Base-by-base conservation (phyloP, 1,139 yeast genomes). In the Nematodospora anomalae region DNA sequence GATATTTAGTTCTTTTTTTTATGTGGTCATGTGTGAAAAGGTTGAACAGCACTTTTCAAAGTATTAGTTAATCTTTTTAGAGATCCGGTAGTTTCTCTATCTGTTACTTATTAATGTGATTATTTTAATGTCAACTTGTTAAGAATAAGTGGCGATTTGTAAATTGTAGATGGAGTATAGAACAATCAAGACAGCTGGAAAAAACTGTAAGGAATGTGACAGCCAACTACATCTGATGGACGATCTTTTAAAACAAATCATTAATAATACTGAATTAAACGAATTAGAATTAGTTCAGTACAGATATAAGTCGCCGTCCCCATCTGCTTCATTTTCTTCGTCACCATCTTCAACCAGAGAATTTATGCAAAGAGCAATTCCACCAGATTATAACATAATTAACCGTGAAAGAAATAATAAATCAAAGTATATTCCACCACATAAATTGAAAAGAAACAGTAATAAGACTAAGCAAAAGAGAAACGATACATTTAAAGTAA, bases 351-450 rank as follows among this genome's bases (percentile, higher is more conserved):
- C 21, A 18, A 18, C 21, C 8, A 18, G 8, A 18, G 21, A 18
- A 18, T 18, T 18, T 18, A 18, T 18, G 21, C 21, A 18, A 18
- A 18, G 21, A 12, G 26, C 16, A 12, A n/a, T 4, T 28, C 32
- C 26, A 12, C 18, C 31, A 16, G 20, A 13, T 16, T 15, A 14
- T 13, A 16, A 12, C 9, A 7, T 9, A 18, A 22, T 11, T 8
- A 18, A 21, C 4, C 3, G 6, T 7, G 12, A 24, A 11, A 23
- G 6, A 7, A 23, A 23, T 8, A 23, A 14, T 15, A 31, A 8
- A 16, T 14, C 33, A n/a, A 38, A 26, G 21, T 41, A 36, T 32
- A 26, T 25, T 11, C 42, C 39, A n/a, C 42, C 42, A n/a, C 37
- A 34, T 28, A 30, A 30, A 22, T 27, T 24, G 16, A 38, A 11